Conservation (phyloP, 805 yeast genomes). For the Candida orba region DNA sequence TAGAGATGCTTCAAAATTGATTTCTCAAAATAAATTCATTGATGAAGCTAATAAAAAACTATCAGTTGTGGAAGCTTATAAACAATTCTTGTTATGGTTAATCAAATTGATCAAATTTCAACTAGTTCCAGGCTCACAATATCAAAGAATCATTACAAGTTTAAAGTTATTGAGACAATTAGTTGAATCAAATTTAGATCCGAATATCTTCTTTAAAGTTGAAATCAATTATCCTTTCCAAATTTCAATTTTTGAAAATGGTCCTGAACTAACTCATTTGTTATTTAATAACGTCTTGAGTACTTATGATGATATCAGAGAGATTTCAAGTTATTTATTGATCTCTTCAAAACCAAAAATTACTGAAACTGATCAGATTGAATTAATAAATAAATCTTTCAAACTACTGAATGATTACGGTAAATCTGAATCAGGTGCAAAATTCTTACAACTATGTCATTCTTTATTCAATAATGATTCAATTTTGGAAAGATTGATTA, state of each 20-base stretch:
- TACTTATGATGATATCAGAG: constrained; percentile 74
- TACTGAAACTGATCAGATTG: constrained; percentile 5
- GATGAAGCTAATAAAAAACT: constrained; percentile 29
- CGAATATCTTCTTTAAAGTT: constrained; percentile 33
- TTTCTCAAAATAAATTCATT: constrained; percentile 29
- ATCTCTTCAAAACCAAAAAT: constrained; percentile 24
- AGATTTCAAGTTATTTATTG: constrained; percentile 37
- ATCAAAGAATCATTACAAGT: constrained; percentile 44
- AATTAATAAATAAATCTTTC: constrained; percentile 22
- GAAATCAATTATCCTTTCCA: constrained; percentile 43
- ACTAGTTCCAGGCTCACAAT: constrained; percentile 50
- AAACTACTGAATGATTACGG: constrained; percentile 41
- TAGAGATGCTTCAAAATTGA: constrained; percentile 42
- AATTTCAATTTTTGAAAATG: constrained; percentile 33
- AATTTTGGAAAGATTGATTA: constrained; percentile 28
- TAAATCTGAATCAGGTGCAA: constrained; percentile 75
- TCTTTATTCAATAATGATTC: constrained; percentile 27
- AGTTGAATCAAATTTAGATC: constrained; percentile 51
- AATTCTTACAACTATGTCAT: constrained; percentile 46
- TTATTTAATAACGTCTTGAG: constrained; percentile 58
- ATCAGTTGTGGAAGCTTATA: constrained; percentile 26
- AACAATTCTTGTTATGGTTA: constrained; percentile 36
- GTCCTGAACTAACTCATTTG: constrained; percentile 31
- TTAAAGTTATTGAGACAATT: constrained; percentile 39
- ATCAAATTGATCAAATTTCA: constrained; percentile 30